Base-by-base conservation (phyloP, 78 protist species). In the Capsaspora owczarzaki region DNA sequence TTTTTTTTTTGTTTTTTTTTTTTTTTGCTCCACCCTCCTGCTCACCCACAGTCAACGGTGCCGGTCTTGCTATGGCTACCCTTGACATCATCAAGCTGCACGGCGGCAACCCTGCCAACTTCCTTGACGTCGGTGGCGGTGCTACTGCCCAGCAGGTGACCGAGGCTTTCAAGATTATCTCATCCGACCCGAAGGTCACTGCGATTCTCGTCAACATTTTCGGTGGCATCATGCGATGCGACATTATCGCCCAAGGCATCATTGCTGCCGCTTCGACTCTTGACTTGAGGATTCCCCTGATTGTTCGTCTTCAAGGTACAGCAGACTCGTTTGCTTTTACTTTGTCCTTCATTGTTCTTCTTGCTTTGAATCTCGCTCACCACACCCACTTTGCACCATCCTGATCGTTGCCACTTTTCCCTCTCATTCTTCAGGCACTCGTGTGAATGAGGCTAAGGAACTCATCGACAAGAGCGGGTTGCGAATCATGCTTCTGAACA, bases 21-120 rank as follows among this genome's bases (percentile, higher is more conserved):
- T 3, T 38, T 38, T 10, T 4, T 33, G 23, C 72, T 10, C 72
- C 72, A 20, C 72, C 12, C 72, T 16, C 49, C 35, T 33, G 31
- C 44, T n/a, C 49, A 35, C 41, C 37, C 25, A 12, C 33, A 33
- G 99, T 95, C 68, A 96, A 97, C 89, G 99, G 99, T 42, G 99
- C 99, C 22, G 99, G 99, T 27, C 92, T 97, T 41, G 99, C 99
- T 40, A 97, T 97, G 99, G 99, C 99, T 51, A 95, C 98, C 60
- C 94, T 97, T 98, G 99, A 97, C 90, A 89, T 92, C 87, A 92
- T 83, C 61, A 43, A 83, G 75, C 29, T 83, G 61, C 71, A 83
- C 51, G 86, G 99, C 33, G 98, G 98, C 47, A 8, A 20, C 44
- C 99, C 99, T 16, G 99, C 99, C 61, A 97, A 97, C 96, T 97